phyloP scores from a whole-genome alignment of 148 eudicot genomes.

The Spergularia bocconei region DNA sequence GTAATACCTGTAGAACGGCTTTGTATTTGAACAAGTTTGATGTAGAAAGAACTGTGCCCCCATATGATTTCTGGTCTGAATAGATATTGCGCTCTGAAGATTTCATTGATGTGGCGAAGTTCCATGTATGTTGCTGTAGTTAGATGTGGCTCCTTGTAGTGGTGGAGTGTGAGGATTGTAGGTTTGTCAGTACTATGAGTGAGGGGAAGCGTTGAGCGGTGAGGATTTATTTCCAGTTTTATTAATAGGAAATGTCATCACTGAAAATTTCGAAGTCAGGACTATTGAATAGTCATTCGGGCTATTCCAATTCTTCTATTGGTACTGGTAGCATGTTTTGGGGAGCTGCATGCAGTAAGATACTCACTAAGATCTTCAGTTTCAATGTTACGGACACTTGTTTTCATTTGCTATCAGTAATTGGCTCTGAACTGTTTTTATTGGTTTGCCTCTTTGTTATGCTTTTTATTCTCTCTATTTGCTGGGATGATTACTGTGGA shows the following conservation, averaged over 20 bases:
- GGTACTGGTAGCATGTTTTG: neutral
- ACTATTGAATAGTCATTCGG: neutral
- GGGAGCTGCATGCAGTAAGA: neutral
- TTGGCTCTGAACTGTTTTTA: neutral
- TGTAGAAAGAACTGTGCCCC: neutral
- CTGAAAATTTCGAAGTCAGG: neutral
- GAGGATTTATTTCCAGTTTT: neutral
- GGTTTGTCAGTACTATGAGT: neutral
- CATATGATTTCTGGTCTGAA: neutral
- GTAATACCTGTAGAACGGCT: too few species aligned
- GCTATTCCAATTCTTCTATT: neutral
- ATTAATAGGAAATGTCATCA: neutral
- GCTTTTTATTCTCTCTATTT: neutral
- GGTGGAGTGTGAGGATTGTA: neutral
- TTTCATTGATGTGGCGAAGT: neutral
- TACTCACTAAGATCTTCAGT: neutral
- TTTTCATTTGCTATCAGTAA: neutral
- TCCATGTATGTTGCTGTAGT: neutral
- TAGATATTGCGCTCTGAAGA: neutral
- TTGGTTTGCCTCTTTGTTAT: neutral
- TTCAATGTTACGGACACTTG: neutral
- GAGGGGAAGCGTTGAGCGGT: neutral
- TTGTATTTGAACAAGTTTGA: neutral
- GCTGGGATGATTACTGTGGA: neutral
- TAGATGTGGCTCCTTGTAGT: neutral